Evolutionary conservation across 2,329 filamentous ascomycete genomes (phyloP), one percentile per base, ranked within the genome.

Genomic region (Ophiostoma sp.): DNA sequence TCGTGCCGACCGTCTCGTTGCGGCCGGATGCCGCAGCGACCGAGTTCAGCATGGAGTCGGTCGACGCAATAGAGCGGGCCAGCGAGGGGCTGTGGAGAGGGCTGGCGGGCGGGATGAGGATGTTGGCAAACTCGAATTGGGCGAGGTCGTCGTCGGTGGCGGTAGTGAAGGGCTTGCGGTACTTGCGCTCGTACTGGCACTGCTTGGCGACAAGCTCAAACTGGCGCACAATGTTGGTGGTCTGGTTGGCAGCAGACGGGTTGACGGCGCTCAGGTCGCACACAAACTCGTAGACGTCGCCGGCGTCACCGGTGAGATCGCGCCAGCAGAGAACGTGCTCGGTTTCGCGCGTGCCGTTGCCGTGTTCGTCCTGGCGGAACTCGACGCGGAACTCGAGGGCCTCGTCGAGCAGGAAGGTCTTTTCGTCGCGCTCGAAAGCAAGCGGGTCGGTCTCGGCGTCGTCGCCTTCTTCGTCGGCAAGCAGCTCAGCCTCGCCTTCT

Each of bases 101-200:
- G 72, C 86, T 89, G 1, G 87, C 87, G 47, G 84, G 85, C 1
- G 87, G 87, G 68, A 89, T 88, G 7, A 86, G 85, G 47, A 85
- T 82, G 74, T 87, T 84, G 71, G 85, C 79, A 76, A 97, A 98
- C 16, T 89, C 86, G 74, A 99, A 97, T 73, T 96, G 87, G 70
- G 86, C 79, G 4, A 98, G 84, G 72, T 99, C 92, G 71, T 87
- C 82, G 69, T 93, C 89, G 8, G 92, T 92, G 1, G 95, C 95
- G 65, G 88, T 89, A 63, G 92, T 88, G 73, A 92, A 86, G 52
- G 87, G 89, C 75, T 89, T 90, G 71, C 92, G 87, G 78, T 95
- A 96, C 78, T 97, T 98, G 75, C 94, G 87, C 81, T 99, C 95
- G 89, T 96, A 99, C 79, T 99, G 95, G 77, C 95, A 97, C 85